phyloP scores from a whole-genome alignment of 1,139 yeast species.

The Pichia sp. region DNA sequence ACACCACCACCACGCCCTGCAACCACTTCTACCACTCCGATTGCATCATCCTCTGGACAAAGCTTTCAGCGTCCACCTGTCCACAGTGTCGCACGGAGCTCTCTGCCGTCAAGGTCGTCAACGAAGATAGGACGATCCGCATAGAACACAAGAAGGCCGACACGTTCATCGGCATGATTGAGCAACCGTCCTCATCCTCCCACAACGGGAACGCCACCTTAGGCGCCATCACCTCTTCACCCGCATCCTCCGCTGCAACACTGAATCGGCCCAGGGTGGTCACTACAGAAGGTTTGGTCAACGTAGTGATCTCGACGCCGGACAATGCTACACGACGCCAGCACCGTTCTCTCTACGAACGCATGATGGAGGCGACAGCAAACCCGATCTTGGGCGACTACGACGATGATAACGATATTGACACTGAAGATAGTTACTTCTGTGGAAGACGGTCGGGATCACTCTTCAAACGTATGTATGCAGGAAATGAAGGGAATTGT shows the following conservation, averaged over 20 bases:
- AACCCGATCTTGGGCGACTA: neutral
- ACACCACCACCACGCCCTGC: conserved; percentile 17
- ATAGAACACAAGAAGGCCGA: conserved; percentile 9
- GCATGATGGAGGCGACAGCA: conserved; percentile 5
- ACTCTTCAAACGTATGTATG: neutral
- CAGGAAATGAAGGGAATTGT: neutral
- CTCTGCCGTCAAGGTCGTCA: neutral
- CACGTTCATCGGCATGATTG: conserved; percentile 9
- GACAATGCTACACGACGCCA: neutral
- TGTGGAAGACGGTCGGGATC: neutral
- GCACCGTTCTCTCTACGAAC: conserved; percentile 4
- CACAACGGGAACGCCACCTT: too few species aligned
- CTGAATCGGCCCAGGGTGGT: neutral
- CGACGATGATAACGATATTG: neutral
- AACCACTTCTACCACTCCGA: conserved; percentile 17
- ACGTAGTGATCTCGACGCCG: conserved; percentile 5
- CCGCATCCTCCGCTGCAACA: neutral
- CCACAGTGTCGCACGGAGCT: conserved; percentile 19
- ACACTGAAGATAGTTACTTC: neutral
- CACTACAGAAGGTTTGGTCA: conserved; percentile 3
- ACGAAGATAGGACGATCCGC: neutral
- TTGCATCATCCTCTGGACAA: conserved; percentile 18
- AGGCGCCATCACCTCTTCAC: neutral
- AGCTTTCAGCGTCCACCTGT: conserved; percentile 18
- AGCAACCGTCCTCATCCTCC: neutral